phyloP scores from a whole-genome alignment of 805 yeast species.

The Pichia paraexigua region DNA sequence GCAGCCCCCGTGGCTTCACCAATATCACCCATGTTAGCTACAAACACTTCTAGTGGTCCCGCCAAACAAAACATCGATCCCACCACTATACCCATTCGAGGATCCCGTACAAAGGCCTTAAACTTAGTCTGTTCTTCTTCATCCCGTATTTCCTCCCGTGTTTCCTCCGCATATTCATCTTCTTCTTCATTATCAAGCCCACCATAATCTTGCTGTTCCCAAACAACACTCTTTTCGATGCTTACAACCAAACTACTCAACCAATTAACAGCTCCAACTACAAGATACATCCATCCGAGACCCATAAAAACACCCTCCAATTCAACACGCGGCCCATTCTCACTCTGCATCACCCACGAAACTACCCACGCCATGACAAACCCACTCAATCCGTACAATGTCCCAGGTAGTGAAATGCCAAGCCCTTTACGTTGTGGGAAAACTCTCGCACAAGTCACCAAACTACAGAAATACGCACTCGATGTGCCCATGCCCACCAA shows the following conservation, averaged over 20 bases:
- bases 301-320: slow-evolving; percentile 44
- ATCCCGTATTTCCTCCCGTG: not conserved
- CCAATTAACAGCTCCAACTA: slow-evolving; percentile 54
- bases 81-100: slow-evolving; percentile 56
- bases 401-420: slow-evolving; percentile 82
- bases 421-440: slow-evolving; percentile 69
- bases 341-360: slow-evolving; percentile 35
- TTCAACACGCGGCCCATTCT: slow-evolving; percentile 30
- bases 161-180: slow-evolving; percentile 16
- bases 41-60: slow-evolving; percentile 82
- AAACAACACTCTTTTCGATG: slow-evolving; percentile 42
- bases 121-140: slow-evolving; percentile 14
- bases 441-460: slow-evolving; percentile 79
- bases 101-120: slow-evolving; percentile 36
- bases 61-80: slow-evolving; percentile 55
- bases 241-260: slow-evolving; percentile 57
- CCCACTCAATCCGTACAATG: slow-evolving; percentile 79
- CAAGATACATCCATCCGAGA: slow-evolving; percentile 45
- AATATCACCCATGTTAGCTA: slow-evolving; percentile 63
- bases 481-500: slow-evolving; percentile 68
- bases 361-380: slow-evolving; percentile 59
- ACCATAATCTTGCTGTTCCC: not conserved
- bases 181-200: slow-evolving; percentile 9
- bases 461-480: slow-evolving; percentile 59
- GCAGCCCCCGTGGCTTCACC: not conserved